Evolutionary conservation across 1,284 basidiomycete species (phyloP).

Genomic region (Coriolopsis trogii): DNA sequence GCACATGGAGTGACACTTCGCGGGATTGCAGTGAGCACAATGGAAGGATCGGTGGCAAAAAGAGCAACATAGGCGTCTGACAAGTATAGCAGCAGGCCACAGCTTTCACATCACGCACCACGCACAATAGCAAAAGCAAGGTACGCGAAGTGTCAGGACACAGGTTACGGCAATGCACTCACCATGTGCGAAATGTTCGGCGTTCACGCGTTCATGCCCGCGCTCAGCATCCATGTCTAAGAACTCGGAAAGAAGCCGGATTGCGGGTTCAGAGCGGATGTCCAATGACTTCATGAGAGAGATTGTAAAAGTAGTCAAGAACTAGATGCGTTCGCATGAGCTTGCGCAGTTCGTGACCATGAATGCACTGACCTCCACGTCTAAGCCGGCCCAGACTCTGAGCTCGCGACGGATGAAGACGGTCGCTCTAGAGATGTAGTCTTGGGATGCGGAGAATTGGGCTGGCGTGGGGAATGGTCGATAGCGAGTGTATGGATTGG

Average conservation of each 20-base stretch:
- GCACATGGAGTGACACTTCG: neutral
- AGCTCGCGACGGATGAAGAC: slow-evolving; percentile 84
- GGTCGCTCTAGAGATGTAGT: slow-evolving; percentile 73
- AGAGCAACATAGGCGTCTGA: too few relatives aligned
- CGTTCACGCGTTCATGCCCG: slow-evolving; percentile 62
- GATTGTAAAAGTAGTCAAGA: slow-evolving; percentile 78
- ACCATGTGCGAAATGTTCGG: slow-evolving; percentile 92
- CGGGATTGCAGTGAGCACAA: neutral
- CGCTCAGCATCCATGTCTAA: slow-evolving; percentile 67
- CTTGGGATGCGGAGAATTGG: slow-evolving; percentile 75
- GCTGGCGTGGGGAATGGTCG: slow-evolving; percentile 80
- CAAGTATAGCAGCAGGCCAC: too few relatives aligned
- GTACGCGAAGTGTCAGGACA: neutral
- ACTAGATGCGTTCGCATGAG: slow-evolving; percentile 41
- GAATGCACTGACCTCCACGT: slow-evolving; percentile 76
- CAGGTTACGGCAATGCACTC: slow-evolving; percentile 30
- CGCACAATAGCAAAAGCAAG: neutral
- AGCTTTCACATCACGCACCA: neutral
- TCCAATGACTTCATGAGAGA: slow-evolving; percentile 88
- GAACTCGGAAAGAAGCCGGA: slow-evolving; percentile 82
- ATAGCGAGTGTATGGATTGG: slow-evolving; percentile 81
- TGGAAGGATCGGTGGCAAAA: too few relatives aligned
- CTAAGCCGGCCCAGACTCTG: slow-evolving; percentile 79
- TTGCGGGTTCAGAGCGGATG: slow-evolving; percentile 83
- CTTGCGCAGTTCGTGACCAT: too few relatives aligned